These are phyloP conservation scores for Athelia psychrophila DNA, from an alignment of 1,284 basidiomycete genomes.

Conservation along the genomic window DNA sequence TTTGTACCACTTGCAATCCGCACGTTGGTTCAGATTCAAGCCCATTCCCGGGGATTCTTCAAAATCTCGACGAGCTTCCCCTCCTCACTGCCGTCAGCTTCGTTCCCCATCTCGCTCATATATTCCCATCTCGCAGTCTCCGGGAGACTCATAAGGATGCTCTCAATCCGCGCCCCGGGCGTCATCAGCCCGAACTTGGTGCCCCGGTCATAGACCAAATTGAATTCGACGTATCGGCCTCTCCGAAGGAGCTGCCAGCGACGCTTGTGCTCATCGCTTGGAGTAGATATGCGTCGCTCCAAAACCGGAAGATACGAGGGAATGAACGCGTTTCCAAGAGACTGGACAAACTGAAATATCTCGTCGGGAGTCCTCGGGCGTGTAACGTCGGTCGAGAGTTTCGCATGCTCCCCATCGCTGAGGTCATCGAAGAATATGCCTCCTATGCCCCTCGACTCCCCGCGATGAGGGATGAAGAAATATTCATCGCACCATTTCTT, in stretches of 20 bases:
- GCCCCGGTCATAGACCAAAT: slow-evolving; percentile 87
- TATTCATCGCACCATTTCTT: slow-evolving; percentile 99
- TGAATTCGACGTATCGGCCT: slow-evolving; percentile 94
- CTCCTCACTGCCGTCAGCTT: slow-evolving; percentile 65
- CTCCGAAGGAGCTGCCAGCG: slow-evolving; percentile 90
- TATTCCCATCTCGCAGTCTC: slow-evolving; percentile 95
- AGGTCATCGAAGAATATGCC: slow-evolving; percentile 98
- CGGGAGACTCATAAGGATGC: slow-evolving; percentile 90
- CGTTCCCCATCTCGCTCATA: slow-evolving; percentile 74
- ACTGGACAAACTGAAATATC: slow-evolving; percentile 75
- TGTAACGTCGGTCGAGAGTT: slow-evolving; percentile 46
- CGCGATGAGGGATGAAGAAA: slow-evolving; percentile 93
- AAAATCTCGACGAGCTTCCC: slow-evolving; percentile 69
- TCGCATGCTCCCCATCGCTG: slow-evolving; percentile 53
- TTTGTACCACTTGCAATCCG: too few species aligned
- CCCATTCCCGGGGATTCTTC: slow-evolving; percentile 73
- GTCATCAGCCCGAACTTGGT: slow-evolving; percentile 90
- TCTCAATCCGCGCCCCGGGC: slow-evolving; percentile 90
- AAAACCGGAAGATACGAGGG: slow-evolving; percentile 89
- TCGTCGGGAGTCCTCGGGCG: slow-evolving; percentile 58
- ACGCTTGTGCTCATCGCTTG: slow-evolving; percentile 65
- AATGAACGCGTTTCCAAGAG: slow-evolving; percentile 77
- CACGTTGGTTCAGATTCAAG: too few species aligned
- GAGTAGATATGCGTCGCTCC: slow-evolving; percentile 46
- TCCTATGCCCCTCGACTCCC: slow-evolving; percentile 87